phyloP scores from a whole-genome alignment of 2,329 filamentous ascomycete genomes.

The Botryotinia globosa region DNA sequence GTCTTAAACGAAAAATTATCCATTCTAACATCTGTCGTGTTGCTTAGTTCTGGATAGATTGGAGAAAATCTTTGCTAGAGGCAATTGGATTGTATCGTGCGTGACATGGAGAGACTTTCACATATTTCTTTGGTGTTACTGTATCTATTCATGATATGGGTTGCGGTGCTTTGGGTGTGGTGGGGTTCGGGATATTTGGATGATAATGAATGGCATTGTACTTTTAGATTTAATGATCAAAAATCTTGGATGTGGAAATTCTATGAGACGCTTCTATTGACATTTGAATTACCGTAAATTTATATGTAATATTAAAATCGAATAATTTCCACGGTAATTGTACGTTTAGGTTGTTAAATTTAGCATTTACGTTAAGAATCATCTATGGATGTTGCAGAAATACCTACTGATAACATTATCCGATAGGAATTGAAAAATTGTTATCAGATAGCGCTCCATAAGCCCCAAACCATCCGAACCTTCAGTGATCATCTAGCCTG shows the following conservation, averaged over 20 bases:
- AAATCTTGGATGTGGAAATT: neutral
- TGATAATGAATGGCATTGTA: constrained; percentile 18
- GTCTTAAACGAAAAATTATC: constrained; percentile 2
- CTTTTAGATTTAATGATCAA: constrained; percentile 10
- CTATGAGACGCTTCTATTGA: neutral
- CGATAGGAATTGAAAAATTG: too few relatives aligned
- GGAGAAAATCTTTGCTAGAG: neutral
- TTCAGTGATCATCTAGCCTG: neutral
- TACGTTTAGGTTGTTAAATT: neutral
- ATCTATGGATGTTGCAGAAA: too few relatives aligned
- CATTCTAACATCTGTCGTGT: constrained; percentile 12
- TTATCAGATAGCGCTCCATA: neutral
- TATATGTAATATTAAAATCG: accelerated
- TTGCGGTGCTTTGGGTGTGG: constrained; percentile 6
- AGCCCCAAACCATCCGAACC: neutral
- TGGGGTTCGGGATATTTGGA: neutral
- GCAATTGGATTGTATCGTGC: neutral
- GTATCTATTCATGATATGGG: neutral
- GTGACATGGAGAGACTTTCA: neutral
- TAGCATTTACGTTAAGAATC: neutral
- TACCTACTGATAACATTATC: neutral
- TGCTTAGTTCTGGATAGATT: constrained; percentile 16
- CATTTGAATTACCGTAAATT: neutral
- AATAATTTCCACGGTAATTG: neutral
- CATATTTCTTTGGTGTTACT: neutral